These are phyloP conservation scores for Macadamia tetraphylla DNA, from an alignment of 164 flowering plant genomes.

Conservation along the genomic window DNA sequence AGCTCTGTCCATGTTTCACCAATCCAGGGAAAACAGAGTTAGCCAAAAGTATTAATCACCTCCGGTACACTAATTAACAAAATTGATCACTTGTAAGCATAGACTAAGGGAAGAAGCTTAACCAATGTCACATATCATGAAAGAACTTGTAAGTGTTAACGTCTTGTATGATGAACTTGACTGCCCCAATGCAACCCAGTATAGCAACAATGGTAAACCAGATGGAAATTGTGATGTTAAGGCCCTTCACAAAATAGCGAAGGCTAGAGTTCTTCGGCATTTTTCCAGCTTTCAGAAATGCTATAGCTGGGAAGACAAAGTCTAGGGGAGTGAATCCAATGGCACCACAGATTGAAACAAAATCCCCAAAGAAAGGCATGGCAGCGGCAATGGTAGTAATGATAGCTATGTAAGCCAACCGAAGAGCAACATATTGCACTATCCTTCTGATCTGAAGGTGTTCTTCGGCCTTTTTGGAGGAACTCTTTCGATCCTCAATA, in stretches of 20 bases:
- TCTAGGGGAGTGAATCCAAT: slow-evolving; percentile 67
- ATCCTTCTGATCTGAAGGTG: slow-evolving; percentile 1
- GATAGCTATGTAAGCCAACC: slow-evolving; percentile 33
- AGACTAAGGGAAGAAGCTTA: no score
- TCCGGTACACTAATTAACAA: no score
- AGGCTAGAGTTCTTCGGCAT: slow-evolving; percentile 23
- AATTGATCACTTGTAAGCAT: no score
- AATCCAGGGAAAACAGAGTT: no score
- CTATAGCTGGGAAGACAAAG: slow-evolving; percentile 53
- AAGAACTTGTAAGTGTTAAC: slow-evolving; percentile 4
- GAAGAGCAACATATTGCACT: slow-evolving; percentile 23
- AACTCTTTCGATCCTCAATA: slow-evolving; percentile 31
- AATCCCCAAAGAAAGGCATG: slow-evolving; percentile 65
- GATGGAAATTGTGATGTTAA: slow-evolving; percentile 34
- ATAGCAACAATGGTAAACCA: slow-evolving; percentile 52
- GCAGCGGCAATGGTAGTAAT: slow-evolving; percentile 49
- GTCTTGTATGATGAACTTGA: slow-evolving; percentile 38
- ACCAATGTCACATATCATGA: background rate
- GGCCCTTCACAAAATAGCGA: slow-evolving; percentile 17
- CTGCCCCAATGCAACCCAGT: slow-evolving; percentile 53
- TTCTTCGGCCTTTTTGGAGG: slow-evolving; percentile 2
- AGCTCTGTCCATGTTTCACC: no score
- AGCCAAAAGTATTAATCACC: no score
- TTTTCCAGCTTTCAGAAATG: slow-evolving; percentile 48
- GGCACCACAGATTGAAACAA: slow-evolving; percentile 65